These are phyloP conservation scores for Periglandula ipomoeae DNA, from an alignment of 2,329 filamentous ascomycete genomes.

Conservation along the genomic window DNA sequence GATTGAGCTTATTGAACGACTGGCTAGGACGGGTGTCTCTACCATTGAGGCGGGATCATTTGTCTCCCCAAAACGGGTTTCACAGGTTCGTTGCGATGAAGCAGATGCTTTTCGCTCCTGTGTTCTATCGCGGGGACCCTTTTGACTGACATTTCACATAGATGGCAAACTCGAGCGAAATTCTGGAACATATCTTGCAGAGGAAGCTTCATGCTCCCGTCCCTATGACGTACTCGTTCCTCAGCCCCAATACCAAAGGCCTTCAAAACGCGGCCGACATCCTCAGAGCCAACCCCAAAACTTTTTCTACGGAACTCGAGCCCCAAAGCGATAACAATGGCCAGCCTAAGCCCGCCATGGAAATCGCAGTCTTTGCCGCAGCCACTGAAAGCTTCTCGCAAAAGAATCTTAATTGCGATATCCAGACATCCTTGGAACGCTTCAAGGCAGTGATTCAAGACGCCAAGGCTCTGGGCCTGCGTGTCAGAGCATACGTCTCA, in stretches of 20 bases:
- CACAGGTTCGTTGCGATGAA: constrained; percentile 48
- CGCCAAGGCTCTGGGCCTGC: constrained; percentile 55
- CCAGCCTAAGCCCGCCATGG: constrained; percentile 41
- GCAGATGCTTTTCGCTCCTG: too few species aligned
- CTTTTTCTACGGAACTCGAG: constrained; percentile 43
- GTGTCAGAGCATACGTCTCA: constrained; percentile 71
- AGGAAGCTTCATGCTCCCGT: constrained; percentile 42
- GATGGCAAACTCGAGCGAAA: constrained; percentile 73
- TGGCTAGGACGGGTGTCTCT: constrained; percentile 58
- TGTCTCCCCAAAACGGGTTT: constrained; percentile 76
- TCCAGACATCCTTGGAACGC: constrained; percentile 60
- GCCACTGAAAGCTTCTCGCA: constrained; percentile 74
- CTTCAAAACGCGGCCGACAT: constrained; percentile 52
- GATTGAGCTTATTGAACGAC: constrained; percentile 61
- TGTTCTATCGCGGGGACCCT: too few species aligned
- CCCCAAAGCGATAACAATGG: constrained; percentile 26
- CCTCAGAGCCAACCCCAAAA: constrained; percentile 40
- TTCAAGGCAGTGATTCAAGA: constrained; percentile 63
- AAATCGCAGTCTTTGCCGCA: constrained; percentile 73
- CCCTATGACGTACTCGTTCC: constrained; percentile 67
- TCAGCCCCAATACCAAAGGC: constrained; percentile 69
- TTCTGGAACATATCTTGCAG: constrained; percentile 59
- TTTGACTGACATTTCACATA: too few species aligned
- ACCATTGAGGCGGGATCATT: constrained; percentile 78
- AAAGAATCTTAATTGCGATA: constrained; percentile 74